Conservation (phyloP, 2,329 filamentous ascomycete genomes). For the Colletotrichum tanaceti region DNA sequence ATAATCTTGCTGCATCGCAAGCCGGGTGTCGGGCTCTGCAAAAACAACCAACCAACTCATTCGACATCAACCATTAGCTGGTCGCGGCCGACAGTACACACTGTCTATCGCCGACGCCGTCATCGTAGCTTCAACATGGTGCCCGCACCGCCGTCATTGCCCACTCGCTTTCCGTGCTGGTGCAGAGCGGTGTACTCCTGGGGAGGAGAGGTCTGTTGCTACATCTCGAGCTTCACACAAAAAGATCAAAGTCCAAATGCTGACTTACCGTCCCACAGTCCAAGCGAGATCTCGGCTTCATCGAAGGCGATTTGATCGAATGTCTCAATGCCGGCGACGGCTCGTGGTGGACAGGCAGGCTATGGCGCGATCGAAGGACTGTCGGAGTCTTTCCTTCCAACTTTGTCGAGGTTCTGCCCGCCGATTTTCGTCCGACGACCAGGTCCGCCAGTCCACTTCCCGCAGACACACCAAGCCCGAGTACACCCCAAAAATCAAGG, state of each 20-base stretch:
- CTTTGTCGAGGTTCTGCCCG: slow-evolving; percentile 90
- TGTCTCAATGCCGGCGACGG: slow-evolving; percentile 97
- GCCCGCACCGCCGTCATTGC: slow-evolving; percentile 70
- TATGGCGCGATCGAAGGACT: slow-evolving; percentile 89
- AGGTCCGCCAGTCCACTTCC: slow-evolving; percentile 72
- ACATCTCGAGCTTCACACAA: background rate
- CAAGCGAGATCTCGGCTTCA: slow-evolving; percentile 93
- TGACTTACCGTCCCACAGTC: slow-evolving; percentile 62
- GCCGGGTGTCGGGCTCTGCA: slow-evolving; percentile 23
- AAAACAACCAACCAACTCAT: slow-evolving; percentile 29
- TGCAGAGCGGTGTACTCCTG: slow-evolving; percentile 92
- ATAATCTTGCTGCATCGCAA: slow-evolving; percentile 27
- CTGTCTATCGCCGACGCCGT: background rate
- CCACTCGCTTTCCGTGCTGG: slow-evolving; percentile 89
- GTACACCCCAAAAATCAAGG: slow-evolving; percentile 69
- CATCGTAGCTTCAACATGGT: slow-evolving; percentile 57
- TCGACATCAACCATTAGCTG: slow-evolving; percentile 8
- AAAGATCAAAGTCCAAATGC: slow-evolving; percentile 21
- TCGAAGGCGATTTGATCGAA: slow-evolving; percentile 98
- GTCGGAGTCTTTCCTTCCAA: slow-evolving; percentile 97
- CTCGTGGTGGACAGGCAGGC: slow-evolving; percentile 96
- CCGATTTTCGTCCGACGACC: slow-evolving; percentile 82
- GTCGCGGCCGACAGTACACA: background rate
- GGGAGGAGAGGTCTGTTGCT: slow-evolving; percentile 78
- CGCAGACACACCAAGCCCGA: slow-evolving; percentile 65